A percentile compares a stretch with the other conserved stretches of the same genome.
These are phyloP conservation scores for Coniochaeta sp. DNA, from an alignment of 2,329 filamentous ascomycete genomes.

Conservation along the genomic window DNA sequence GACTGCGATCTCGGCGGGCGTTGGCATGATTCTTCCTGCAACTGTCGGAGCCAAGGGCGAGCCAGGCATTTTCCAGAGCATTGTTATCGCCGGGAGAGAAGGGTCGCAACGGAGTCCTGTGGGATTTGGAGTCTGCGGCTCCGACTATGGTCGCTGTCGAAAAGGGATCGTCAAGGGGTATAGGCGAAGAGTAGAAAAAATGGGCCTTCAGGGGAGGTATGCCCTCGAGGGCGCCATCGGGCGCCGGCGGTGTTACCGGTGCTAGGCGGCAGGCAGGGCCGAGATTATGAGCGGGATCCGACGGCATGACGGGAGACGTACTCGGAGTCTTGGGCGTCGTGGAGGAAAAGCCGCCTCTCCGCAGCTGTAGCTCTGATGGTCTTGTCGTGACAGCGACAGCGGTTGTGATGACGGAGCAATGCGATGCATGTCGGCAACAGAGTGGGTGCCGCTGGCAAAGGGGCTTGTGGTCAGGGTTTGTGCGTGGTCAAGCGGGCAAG, in stretches of 20 bases:
- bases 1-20: conserved; percentile 23
- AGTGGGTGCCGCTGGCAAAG: too few relatives aligned
- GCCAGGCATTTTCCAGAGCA: conserved; percentile 73
- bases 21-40: conserved; percentile 40
- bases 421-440: too few relatives aligned
- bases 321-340: neutral
- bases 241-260: conserved; percentile 32
- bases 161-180: conserved; percentile 85
- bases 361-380: too few relatives aligned
- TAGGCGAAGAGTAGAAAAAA: conserved; percentile 78
- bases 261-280: conserved; percentile 52
- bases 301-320: conserved; percentile 6
- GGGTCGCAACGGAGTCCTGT: conserved; percentile 61
- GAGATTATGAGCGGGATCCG: conserved; percentile 42
- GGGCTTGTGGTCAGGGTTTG: too few relatives aligned
- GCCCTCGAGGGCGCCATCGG: conserved; percentile 30
- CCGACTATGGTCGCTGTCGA: conserved; percentile 52
- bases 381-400: too few relatives aligned
- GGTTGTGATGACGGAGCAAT: too few relatives aligned
- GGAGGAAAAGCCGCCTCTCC: too few relatives aligned
- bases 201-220: conserved; percentile 59
- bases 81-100: conserved; percentile 76
- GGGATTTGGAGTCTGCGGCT: conserved; percentile 41
- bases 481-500: too few relatives aligned
- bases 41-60: conserved; percentile 45